Evolutionary conservation across 2,329 filamentous ascomycete species (phyloP).

Genomic region (Colletotrichum melonis): DNA sequence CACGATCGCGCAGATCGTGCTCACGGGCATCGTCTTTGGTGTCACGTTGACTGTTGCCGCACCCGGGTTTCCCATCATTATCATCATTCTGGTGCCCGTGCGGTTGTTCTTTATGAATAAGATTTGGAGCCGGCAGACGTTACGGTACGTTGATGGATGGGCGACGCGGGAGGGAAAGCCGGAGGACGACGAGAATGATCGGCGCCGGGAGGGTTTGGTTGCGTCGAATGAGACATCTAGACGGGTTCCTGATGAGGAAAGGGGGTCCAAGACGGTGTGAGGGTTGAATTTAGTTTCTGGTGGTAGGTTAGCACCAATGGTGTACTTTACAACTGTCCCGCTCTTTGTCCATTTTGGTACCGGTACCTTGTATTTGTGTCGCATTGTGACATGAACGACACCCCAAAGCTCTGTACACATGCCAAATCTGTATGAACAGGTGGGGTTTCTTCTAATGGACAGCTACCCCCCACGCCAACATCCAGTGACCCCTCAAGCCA

Average conservation of each 20-base stretch:
- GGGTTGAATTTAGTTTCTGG: not conserved
- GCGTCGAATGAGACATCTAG: not conserved
- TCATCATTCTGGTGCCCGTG: slow-evolving; percentile 73
- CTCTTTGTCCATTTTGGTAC: not conserved
- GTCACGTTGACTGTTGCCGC: slow-evolving; percentile 72
- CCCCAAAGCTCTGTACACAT: not conserved
- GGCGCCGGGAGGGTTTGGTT: slow-evolving; percentile 19
- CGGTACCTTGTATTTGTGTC: not conserved
- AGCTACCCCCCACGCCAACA: not conserved
- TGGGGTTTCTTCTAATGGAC: not conserved
- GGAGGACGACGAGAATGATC: slow-evolving; percentile 53
- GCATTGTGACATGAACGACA: not conserved
- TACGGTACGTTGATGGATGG: slow-evolving; percentile 59
- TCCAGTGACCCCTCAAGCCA: not conserved
- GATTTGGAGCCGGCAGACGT: slow-evolving; percentile 68
- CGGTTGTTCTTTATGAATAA: slow-evolving; percentile 69
- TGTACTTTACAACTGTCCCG: no score
- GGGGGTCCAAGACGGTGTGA: slow-evolving; percentile 35
- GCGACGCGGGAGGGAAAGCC: slow-evolving; percentile 64
- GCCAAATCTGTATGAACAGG: not conserved
- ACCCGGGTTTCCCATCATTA: slow-evolving; percentile 72
- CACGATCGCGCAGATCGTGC: slow-evolving; percentile 66
- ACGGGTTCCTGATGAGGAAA: slow-evolving; percentile 42
- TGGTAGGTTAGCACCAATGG: not conserved
- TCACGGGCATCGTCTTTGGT: slow-evolving; percentile 71